Conservation (phyloP, 257 asterid species). For the Knoxia roxburghii region DNA sequence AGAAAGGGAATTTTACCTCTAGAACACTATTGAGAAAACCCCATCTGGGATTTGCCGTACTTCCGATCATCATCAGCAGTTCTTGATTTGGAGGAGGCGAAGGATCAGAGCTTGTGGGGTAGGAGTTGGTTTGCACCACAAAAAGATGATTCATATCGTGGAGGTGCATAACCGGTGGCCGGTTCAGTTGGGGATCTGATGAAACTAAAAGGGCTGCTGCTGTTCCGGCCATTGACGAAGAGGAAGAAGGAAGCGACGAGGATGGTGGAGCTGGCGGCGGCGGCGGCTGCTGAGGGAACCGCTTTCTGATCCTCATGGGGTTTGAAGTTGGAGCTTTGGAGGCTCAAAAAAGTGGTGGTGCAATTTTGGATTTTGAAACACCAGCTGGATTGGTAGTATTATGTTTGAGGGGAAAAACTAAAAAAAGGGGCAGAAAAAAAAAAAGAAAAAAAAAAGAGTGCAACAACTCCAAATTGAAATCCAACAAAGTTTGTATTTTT, state of each 20-base stretch:
- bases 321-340: background rate
- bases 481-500: background rate
- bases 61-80: constrained; percentile 10
- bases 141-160: constrained; percentile 5
- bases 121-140: constrained; percentile 8
- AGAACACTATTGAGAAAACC: constrained; percentile 14
- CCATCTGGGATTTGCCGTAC: constrained; percentile 28
- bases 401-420: background rate
- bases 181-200: constrained; percentile 63
- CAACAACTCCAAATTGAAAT: constrained; percentile 9
- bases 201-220: constrained; percentile 10
- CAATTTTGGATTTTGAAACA: background rate
- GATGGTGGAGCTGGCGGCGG: background rate
- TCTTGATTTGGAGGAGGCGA: constrained; percentile 27
- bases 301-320: constrained; percentile 74
- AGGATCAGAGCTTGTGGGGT: constrained; percentile 22
- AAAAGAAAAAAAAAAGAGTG: constrained; percentile 17
- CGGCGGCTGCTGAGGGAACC: constrained; percentile 30
- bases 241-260: background rate
- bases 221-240: constrained; percentile 18
- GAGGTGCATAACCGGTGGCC: constrained; percentile 37
- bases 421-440: too few relatives aligned
- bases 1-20: constrained; percentile 7
- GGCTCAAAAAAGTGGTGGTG: background rate
- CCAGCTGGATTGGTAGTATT: background rate